Conservation (phyloP, 192 early-diverging fungal genomes). For the Ambispora gerdemannii region DNA sequence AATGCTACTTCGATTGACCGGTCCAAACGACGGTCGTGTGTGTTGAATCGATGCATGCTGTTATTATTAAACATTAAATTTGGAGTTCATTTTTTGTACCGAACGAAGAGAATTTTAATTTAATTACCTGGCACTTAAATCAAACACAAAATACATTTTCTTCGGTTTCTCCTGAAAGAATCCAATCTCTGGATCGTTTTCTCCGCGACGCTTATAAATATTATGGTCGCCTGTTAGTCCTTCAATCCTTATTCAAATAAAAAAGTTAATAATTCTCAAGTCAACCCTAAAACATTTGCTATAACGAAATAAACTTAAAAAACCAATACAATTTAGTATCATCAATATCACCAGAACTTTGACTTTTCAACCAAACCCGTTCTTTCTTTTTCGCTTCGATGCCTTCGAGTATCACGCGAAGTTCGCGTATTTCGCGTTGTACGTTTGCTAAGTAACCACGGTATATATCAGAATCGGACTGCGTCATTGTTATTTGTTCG, state of each 20-base stretch:
- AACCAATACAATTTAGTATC: conserved; percentile 65
- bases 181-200: conserved; percentile 66
- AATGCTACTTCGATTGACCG: conserved; percentile 62
- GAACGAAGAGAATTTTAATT: conserved; percentile 29
- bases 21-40: conserved; percentile 58
- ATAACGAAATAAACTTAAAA: not conserved
- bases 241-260: conserved; percentile 43
- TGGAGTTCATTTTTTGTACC: not conserved
- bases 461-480: conserved; percentile 58
- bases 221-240: conserved; percentile 72
- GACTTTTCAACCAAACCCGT: conserved; percentile 77
- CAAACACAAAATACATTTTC: conserved; percentile 74
- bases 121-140: conserved; percentile 63
- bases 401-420: conserved; percentile 72
- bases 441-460: conserved; percentile 58
- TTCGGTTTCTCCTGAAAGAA: conserved; percentile 73
- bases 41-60: conserved; percentile 65
- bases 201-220: conserved; percentile 81
- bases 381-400: conserved; percentile 80
- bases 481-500: conserved; percentile 68
- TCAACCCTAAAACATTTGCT: too few relatives aligned
- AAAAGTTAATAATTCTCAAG: too few relatives aligned
- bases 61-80: not conserved
- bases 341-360: conserved; percentile 76
- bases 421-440: conserved; percentile 64